Percentiles rank a stretch among this genome's conserved stretches.
Evolutionary conservation across 768 basidiomycete genomes (phyloP).

Genomic region (Termitomyces bulborhizus): DNA sequence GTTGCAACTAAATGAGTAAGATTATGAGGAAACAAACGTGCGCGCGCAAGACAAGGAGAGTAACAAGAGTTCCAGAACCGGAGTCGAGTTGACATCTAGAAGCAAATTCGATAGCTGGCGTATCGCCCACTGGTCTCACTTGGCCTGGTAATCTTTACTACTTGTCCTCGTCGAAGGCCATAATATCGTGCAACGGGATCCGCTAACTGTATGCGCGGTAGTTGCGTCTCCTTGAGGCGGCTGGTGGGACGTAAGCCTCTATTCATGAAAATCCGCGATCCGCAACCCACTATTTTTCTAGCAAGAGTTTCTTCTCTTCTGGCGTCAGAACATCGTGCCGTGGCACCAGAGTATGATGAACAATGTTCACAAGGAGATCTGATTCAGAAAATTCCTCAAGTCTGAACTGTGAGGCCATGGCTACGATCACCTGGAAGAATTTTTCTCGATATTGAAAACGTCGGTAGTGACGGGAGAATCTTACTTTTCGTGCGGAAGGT

Average conservation of each 20-base stretch:
- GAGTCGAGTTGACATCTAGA: slow-evolving; percentile 31
- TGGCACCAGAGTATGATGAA: slow-evolving; percentile 92
- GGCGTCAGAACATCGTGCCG: slow-evolving; percentile 80
- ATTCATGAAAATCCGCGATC: slow-evolving; percentile 5
- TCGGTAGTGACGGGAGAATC: slow-evolving; percentile 12
- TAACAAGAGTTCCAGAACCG: slow-evolving; percentile 2
- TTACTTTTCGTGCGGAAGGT: slow-evolving; percentile 89
- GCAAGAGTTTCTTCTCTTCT: slow-evolving; percentile 80
- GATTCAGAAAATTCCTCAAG: slow-evolving; percentile 97
- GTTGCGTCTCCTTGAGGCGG: slow-evolving; percentile 95
- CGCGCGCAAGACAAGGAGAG: slow-evolving; percentile 7
- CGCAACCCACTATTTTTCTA: slow-evolving; percentile 85
- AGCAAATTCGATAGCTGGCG: slow-evolving; percentile 89
- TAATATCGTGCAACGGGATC: slow-evolving; percentile 99
- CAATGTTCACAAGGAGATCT: slow-evolving; percentile 95
- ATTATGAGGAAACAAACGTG: slow-evolving; percentile 12
- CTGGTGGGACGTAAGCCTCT: slow-evolving; percentile 35
- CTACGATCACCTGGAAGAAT: slow-evolving; percentile 72
- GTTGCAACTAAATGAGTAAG: slow-evolving; percentile 19
- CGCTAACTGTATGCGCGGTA: slow-evolving; percentile 92
- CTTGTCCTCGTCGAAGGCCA: slow-evolving; percentile 90
- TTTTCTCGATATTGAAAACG: slow-evolving; percentile 7
- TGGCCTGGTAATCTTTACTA: slow-evolving; percentile 96
- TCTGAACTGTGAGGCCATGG: slow-evolving; percentile 80
- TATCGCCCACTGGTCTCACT: slow-evolving; percentile 96